Base-by-base conservation (phyloP, 2,329 filamentous ascomycete genomes). In the Fusarium euwallaceae region DNA sequence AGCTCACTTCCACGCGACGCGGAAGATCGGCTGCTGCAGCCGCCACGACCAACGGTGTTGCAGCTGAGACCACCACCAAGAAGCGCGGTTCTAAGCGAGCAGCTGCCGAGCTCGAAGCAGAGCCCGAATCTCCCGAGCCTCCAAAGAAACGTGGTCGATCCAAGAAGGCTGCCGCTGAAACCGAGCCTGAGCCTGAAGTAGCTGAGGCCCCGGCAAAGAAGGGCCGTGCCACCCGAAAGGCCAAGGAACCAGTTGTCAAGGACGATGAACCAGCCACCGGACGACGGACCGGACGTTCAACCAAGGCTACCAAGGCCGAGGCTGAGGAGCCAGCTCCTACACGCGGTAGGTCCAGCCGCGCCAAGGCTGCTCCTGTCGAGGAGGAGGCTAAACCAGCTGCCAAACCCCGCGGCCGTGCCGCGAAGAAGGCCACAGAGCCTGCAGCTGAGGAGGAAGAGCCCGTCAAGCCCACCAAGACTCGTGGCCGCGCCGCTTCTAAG, bases 91-190 rank as follows among this genome's bases (percentile, higher is more conserved):
- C 76, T 29, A 73, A 74, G 24, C 67, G 64, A 16, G 48, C 73
- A 37, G 68, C 68, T 4, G 60, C 71, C 0, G 69, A 71, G 5
- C 41, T 67, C 3, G 73, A 70, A 64, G 41, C 39, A n/a, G 59
- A 69, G 12, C 41, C 32, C 20, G 70, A 69, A 37, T 53, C 43
- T 11, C 55, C 74, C 8, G 72, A 76, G 20, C 73, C 75, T 34
- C 61, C 72, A 14, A 78, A 78, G 61, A 74, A 70, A 27, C 73
- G 73, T 22, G 76, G 75, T 0, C 73, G 76, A n/a, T 24, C 76
- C 32, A 73, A 74, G 32, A 66, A 63, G 16, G 45, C 76, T 37
- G 66, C 63, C 5, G 61, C 69, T 0, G 69, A 73, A 9, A 36
- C 29, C n/a, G 68, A 73, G 10, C 39, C 24, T 16, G 68, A 68